Evolutionary conservation across 1,284 basidiomycete genomes (phyloP), one percentile per base, ranked within the genome.

Genomic region (Fistulina hepatica): DNA sequence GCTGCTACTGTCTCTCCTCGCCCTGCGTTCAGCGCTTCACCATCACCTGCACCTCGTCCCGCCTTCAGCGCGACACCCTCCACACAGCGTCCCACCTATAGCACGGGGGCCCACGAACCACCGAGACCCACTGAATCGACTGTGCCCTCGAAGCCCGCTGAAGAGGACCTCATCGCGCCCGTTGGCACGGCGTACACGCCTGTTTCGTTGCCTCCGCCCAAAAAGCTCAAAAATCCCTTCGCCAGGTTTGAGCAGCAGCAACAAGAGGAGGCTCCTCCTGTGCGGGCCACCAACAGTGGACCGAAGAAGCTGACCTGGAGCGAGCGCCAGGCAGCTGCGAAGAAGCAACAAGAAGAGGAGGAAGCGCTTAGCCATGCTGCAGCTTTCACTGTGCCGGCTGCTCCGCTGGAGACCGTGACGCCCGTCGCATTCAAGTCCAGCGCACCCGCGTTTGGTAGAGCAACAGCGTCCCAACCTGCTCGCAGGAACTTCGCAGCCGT

Each of bases 111-210:
- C 11, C 8, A 15, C 16, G 15, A 13, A 13, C 61, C 70, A n/a
- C 49, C 67, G 5, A 61, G 65, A 2, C 60, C 67, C 3, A 50
- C 52, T 3, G 44, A 73, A 1, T 69, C 77, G 2, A 65, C 59
- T 32, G 51, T 61, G 0, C 68, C 78, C 1, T 65, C 73, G 0
- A 88, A 85, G 50, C 82, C 84, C 13, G 58, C 64, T 0, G 74
- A 76, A 42, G 83, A 89, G 0, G 85, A 91, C 56, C 75, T 73
- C 11, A 91, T 91, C 48, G 81, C 67, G 1, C 83, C 83, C 2
- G 79, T 86, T 11, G 85, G 88, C 33, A 90, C 89, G 1, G 73
- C 81, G 3, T 95, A 92, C 57, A 84, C 79, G 2, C 91, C 92
- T 2, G 88, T 95, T 44, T 75, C 75, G 39, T 69, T 95, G 5